A percentile compares a stretch with the other conserved stretches of the same genome.
Conservation (phyloP, 495 filamentous ascomycete genomes). For the Podospora anserina region DNA sequence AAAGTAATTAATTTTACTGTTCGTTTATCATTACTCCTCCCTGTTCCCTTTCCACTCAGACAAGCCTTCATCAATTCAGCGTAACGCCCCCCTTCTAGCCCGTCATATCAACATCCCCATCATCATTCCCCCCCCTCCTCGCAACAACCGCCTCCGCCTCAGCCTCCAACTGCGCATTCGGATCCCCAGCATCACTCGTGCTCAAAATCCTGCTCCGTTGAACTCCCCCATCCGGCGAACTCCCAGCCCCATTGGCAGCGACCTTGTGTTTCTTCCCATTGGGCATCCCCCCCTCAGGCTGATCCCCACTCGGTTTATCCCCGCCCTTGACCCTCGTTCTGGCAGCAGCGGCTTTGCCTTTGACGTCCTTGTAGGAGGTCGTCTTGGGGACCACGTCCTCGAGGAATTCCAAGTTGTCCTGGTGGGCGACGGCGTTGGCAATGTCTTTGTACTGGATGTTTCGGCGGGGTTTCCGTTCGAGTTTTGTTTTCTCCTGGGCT, state of each 20-base stretch:
- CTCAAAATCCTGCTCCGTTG: slow-evolving; percentile 18
- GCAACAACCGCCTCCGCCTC: slow-evolving; percentile 43
- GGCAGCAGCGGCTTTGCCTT: slow-evolving; percentile 49
- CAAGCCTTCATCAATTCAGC: no score
- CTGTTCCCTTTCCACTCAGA: no score
- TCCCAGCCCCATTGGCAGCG: background rate
- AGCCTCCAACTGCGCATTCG: slow-evolving; percentile 44
- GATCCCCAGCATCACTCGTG: slow-evolving; percentile 29
- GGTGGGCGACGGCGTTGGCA: slow-evolving; percentile 80
- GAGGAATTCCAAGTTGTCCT: slow-evolving; percentile 94
- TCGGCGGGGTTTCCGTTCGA: slow-evolving; percentile 85
- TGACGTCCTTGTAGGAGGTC: slow-evolving; percentile 72
- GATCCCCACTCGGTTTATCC: slow-evolving; percentile 20
- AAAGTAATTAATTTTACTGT: no score
- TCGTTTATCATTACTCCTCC: no score
- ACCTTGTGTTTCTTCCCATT: slow-evolving; percentile 42
- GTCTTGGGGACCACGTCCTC: slow-evolving; percentile 87
- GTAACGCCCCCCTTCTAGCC: slow-evolving; percentile 30
- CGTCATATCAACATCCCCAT: slow-evolving; percentile 59
- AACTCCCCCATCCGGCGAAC: background rate
- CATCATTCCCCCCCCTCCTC: slow-evolving; percentile 19
- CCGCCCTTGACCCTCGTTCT: slow-evolving; percentile 40
- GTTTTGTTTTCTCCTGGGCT: slow-evolving; percentile 80
- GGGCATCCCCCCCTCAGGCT: slow-evolving; percentile 31
- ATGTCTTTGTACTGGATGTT: slow-evolving; percentile 97